Conservation (phyloP, 306 rosid species). For the Prinsepia uniflora region DNA sequence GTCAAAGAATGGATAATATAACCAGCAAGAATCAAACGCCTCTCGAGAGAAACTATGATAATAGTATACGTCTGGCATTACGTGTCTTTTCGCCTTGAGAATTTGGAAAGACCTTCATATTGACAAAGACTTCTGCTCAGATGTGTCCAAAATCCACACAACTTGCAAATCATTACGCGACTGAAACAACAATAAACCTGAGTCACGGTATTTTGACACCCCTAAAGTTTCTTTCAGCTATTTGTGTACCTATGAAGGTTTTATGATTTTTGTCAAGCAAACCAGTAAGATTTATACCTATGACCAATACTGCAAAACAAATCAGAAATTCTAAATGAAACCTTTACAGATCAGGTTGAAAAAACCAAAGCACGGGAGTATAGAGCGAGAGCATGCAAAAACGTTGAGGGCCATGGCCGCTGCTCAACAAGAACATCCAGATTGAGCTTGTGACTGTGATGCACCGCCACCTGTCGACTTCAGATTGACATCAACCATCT, state of each 20-base stretch:
- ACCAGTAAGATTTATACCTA: background rate
- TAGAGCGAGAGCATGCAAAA: constrained; percentile 3
- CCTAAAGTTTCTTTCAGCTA: constrained; percentile 14
- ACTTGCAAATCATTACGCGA: background rate
- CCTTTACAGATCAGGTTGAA: constrained; percentile 31
- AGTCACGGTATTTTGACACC: constrained; percentile 2
- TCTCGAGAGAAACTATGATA: no score
- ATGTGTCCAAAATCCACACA: background rate
- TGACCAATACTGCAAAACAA: background rate
- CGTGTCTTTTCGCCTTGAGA: no score
- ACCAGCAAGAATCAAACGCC: no score
- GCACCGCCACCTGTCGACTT: constrained; percentile 45
- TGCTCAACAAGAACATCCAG: constrained; percentile 65
- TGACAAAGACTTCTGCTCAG: constrained; percentile 4
- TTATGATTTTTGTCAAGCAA: background rate
- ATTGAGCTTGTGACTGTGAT: constrained; percentile 49
- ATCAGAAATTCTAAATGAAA: constrained; percentile 6
- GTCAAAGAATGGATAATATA: no score
- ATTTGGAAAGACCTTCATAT: no score
- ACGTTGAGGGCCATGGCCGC: background rate
- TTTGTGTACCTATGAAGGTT: constrained; percentile 4
- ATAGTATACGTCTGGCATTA: no score
- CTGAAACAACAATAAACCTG: background rate
- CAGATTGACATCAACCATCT: constrained; percentile 87
- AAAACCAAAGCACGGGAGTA: constrained; percentile 21